phyloP scores from a whole-genome alignment of 2,329 filamentous ascomycete genomes.

The Aspergillus neotritici region DNA sequence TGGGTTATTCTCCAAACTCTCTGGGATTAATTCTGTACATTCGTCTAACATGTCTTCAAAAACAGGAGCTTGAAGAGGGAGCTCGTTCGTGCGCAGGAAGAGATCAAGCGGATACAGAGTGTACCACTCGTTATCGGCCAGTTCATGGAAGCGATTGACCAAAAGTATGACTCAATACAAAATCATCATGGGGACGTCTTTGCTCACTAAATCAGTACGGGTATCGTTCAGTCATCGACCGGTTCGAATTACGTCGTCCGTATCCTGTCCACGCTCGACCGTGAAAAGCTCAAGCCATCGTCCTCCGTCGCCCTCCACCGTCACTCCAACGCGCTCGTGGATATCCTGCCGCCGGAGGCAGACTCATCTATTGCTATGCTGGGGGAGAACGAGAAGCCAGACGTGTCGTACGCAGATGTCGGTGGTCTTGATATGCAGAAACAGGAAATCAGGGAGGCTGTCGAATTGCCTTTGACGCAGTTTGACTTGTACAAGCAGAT shows the following conservation, averaged over 20 bases:
- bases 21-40: neutral
- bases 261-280: constrained; percentile 95
- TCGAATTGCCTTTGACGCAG: constrained; percentile 92
- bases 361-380: constrained; percentile 99
- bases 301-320: constrained; percentile 96
- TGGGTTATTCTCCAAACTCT: constrained; percentile 30
- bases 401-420: constrained; percentile 96
- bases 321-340: constrained; percentile 96
- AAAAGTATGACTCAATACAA: constrained; percentile 63
- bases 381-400: constrained; percentile 91
- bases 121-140: constrained; percentile 97
- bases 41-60: constrained; percentile 9
- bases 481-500: constrained; percentile 99
- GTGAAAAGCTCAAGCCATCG: constrained; percentile 94
- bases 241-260: constrained; percentile 98
- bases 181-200: neutral
- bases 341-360: constrained; percentile 97
- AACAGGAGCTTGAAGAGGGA: constrained; percentile 88
- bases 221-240: constrained; percentile 96
- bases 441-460: constrained; percentile 96
- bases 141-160: constrained; percentile 99
- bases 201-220: constrained; percentile 59
- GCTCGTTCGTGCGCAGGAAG: constrained; percentile 92
- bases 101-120: constrained; percentile 99
- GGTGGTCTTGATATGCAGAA: constrained; percentile 99